Conservation (phyloP, 768 basidiomycete genomes). For the Jaapia argillacea region DNA sequence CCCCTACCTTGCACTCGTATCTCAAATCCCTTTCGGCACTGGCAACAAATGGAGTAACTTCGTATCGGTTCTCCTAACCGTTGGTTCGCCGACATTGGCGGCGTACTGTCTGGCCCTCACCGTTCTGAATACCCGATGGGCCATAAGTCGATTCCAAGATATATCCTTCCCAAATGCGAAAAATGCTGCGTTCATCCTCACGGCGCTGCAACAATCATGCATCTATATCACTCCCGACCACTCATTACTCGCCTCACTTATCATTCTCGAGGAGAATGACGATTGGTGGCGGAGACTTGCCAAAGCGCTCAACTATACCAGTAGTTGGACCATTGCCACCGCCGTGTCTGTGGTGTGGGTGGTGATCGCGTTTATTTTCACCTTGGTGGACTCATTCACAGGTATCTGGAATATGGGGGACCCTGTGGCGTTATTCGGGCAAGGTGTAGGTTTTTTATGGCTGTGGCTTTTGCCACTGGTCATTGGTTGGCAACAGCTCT, state of each 20-base stretch:
- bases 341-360: conserved; percentile 33
- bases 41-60: background rate
- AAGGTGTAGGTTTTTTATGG: conserved; percentile 30
- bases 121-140: too few species aligned
- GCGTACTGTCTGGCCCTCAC: too few species aligned
- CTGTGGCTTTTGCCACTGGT: conserved; percentile 33
- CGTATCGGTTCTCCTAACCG: background rate
- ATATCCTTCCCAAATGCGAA: too few species aligned
- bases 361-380: conserved; percentile 30
- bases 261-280: conserved; percentile 32
- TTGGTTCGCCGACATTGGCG: background rate
- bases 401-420: too few species aligned
- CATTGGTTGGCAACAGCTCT: conserved; percentile 29
- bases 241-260: conserved; percentile 26
- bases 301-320: conserved; percentile 22
- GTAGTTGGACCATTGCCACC: conserved; percentile 31
- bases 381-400: conserved; percentile 18
- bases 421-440: conserved; percentile 24
- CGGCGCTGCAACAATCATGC: too few species aligned
- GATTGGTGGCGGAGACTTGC: conserved; percentile 28
- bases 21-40: background rate
- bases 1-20: background rate
- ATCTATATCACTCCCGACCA: conserved; percentile 19
- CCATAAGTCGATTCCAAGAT: too few species aligned
- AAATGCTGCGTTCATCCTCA: too few species aligned